Evolutionary conservation across 78 protist genomes (phyloP).

Genomic region (Monocercomonoides exilis): DNA sequence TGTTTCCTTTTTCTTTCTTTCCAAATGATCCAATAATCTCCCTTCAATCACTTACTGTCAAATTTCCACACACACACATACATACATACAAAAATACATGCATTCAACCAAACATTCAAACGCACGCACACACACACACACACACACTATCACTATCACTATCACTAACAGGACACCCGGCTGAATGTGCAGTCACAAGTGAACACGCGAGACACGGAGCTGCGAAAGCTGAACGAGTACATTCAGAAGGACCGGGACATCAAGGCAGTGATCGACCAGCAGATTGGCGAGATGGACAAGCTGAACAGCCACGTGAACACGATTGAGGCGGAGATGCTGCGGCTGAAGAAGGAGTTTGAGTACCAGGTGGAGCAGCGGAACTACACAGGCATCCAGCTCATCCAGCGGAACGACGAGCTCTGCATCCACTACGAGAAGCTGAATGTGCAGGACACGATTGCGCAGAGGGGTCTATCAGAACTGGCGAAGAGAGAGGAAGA

Average conservation of each 20-base stretch:
- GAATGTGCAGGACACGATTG: slow-evolving; percentile 45
- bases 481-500: slow-evolving; percentile 38
- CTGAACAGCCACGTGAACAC: slow-evolving; percentile 48
- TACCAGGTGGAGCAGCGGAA: slow-evolving; percentile 50
- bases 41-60: too few species aligned
- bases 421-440: slow-evolving; percentile 65
- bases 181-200: slow-evolving; percentile 6
- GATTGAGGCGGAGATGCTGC: slow-evolving; percentile 47
- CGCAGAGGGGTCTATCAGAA: slow-evolving; percentile 33
- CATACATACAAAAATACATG: not conserved
- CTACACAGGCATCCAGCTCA: slow-evolving; percentile 54
- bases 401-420: slow-evolving; percentile 75
- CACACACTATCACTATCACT: not conserved
- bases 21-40: too few species aligned
- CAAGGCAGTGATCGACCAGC: slow-evolving; percentile 25
- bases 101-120: not conserved
- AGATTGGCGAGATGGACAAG: slow-evolving; percentile 37
- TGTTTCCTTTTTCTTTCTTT: too few species aligned
- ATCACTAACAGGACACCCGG: slow-evolving; percentile 21
- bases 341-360: slow-evolving; percentile 46
- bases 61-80: not conserved
- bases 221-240: slow-evolving; percentile 5
- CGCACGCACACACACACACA: slow-evolving; percentile 4
- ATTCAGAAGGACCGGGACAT: not conserved
- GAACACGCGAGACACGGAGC: slow-evolving; percentile 16